Conservation (phyloP, 2,329 filamentous ascomycete genomes). For the Diaporthe caulivora region DNA sequence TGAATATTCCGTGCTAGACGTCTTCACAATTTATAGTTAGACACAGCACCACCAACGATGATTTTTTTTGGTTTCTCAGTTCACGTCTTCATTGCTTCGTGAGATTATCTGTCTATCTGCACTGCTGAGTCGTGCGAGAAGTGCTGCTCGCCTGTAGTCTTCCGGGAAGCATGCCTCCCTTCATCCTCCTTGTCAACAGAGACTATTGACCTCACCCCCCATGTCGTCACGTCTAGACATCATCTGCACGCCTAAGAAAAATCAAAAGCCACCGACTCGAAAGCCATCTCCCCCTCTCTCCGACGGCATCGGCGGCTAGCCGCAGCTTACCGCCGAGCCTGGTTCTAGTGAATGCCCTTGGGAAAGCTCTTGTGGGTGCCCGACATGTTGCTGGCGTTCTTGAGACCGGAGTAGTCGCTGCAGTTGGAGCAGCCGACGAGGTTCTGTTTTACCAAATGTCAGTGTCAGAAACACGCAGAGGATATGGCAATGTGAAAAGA, state of each 20-base stretch:
- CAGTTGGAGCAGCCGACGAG: constrained; percentile 36
- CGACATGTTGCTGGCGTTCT: constrained; percentile 22
- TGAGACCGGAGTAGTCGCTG: constrained; percentile 34
- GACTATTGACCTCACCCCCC: neutral
- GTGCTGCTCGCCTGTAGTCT: neutral
- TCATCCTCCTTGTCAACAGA: neutral
- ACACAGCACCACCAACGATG: neutral
- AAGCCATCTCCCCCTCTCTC: too few relatives aligned
- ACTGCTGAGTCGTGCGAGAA: neutral
- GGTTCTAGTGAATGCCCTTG: constrained; percentile 29
- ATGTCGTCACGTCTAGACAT: neutral
- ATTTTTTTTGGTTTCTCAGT: neutral
- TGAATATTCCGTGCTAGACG: neutral
- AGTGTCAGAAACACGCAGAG: neutral
- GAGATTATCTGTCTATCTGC: neutral
- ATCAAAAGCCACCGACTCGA: neutral
- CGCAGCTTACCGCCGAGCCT: constrained; percentile 21
- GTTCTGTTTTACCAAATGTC: constrained; percentile 13
- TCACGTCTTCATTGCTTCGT: neutral
- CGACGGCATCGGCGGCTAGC: too few relatives aligned
- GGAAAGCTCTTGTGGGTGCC: constrained; percentile 29
- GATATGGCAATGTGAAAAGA: neutral
- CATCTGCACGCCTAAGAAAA: neutral
- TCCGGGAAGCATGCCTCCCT: too few relatives aligned
- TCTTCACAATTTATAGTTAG: neutral